Conservation (phyloP, 2,329 filamentous ascomycete species). For the Myotisia sp. region DNA sequence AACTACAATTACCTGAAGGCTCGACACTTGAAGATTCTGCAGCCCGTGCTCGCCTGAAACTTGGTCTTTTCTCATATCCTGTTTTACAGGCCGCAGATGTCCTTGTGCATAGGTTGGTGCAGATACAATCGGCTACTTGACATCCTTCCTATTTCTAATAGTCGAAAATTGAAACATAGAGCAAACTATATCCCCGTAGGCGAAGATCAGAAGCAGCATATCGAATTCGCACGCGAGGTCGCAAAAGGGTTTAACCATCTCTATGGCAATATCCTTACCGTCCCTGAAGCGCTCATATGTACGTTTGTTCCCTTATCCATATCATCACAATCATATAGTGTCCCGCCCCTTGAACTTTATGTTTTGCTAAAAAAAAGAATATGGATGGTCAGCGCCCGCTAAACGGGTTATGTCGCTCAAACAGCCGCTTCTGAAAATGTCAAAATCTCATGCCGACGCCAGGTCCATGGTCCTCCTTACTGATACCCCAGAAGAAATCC, state of each 20-base stretch:
- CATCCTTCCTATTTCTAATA: not conserved
- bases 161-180: slow-evolving; percentile 26
- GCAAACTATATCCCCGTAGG: slow-evolving; percentile 93
- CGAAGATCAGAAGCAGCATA: slow-evolving; percentile 86
- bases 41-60: slow-evolving; percentile 53
- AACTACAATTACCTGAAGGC: slow-evolving; percentile 50
- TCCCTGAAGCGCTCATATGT: slow-evolving; percentile 62
- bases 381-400: slow-evolving; percentile 46
- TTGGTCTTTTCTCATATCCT: slow-evolving; percentile 90
- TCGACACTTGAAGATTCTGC: slow-evolving; percentile 42
- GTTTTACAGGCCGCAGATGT: slow-evolving; percentile 93
- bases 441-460: slow-evolving; percentile 62
- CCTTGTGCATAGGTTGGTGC: slow-evolving; percentile 60
- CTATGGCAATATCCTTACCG: slow-evolving; percentile 49
- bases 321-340: not conserved
- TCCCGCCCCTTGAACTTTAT: not conserved
- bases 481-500: slow-evolving; percentile 50
- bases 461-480: slow-evolving; percentile 73
- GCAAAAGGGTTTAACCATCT: slow-evolving; percentile 74
- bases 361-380: not conserved
- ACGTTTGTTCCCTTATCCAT: no score
- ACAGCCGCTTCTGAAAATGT: slow-evolving; percentile 75
- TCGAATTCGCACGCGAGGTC: slow-evolving; percentile 81
- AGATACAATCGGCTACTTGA: not conserved
- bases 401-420: slow-evolving; percentile 83